Conservation (phyloP, 2,329 filamentous ascomycete genomes). For the Penicillium sclerotiorum region DNA sequence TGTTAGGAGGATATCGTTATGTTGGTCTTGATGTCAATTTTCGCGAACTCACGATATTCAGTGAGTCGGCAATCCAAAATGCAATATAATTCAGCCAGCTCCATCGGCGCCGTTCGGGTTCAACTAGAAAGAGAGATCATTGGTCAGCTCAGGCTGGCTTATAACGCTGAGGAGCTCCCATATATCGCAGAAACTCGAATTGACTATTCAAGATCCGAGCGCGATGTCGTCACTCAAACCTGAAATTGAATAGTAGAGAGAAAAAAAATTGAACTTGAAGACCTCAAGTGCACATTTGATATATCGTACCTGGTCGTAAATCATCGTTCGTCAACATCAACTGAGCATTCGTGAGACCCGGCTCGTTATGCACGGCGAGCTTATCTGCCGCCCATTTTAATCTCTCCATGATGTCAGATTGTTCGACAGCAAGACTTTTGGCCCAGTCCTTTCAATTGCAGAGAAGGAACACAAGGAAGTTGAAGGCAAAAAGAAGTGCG, state of each 20-base stretch:
- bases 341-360: constrained; percentile 75
- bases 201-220: background rate
- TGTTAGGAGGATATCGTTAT: constrained; percentile 4
- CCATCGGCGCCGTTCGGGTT: constrained; percentile 80
- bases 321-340: constrained; percentile 87
- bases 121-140: constrained; percentile 58
- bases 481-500: background rate
- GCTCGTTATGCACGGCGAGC: constrained; percentile 73
- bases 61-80: constrained; percentile 83
- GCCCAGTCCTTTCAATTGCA: no score
- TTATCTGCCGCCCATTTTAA: constrained; percentile 50
- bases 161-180: background rate
- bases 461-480: background rate
- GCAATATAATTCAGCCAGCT: constrained; percentile 83
- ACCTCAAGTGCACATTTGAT: no score
- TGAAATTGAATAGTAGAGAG: no score
- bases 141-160: background rate
- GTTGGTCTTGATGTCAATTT: background rate
- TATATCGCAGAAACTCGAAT: background rate
- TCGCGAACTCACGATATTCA: constrained; percentile 65
- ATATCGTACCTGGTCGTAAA: constrained; percentile 62
- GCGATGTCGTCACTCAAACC: no score
- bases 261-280: no score
- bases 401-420: constrained; percentile 25
- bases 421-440: background rate